These are phyloP conservation scores for Leccinum ochraceum DNA, from an alignment of 768 basidiomycete genomes.

Conservation along the genomic window DNA sequence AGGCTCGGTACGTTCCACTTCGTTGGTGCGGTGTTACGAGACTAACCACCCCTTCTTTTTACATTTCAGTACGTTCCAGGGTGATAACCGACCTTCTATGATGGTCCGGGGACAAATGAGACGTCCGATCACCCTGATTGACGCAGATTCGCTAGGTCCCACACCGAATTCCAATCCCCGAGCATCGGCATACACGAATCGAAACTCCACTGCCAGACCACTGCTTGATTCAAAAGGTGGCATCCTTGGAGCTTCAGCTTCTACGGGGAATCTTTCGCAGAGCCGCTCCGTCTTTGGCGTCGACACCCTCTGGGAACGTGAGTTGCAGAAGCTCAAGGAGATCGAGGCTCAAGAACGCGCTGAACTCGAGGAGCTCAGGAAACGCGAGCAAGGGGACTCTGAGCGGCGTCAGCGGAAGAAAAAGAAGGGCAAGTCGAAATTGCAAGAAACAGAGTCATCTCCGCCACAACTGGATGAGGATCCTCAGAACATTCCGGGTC, in stretches of 20 bases:
- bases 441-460: slow-evolving; percentile 42
- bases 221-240: slow-evolving; percentile 61
- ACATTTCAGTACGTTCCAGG: slow-evolving; percentile 71
- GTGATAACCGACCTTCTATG: slow-evolving; percentile 91
- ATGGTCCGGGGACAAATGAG: slow-evolving; percentile 68
- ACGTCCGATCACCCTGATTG: slow-evolving; percentile 70
- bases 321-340: slow-evolving; percentile 75
- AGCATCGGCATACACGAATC: slow-evolving; percentile 43
- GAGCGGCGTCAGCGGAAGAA: slow-evolving; percentile 38
- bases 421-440: slow-evolving; percentile 47
- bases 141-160: slow-evolving; percentile 58
- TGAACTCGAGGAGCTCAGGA: slow-evolving; percentile 54
- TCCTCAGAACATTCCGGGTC: slow-evolving; percentile 29
- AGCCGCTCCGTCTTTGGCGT: slow-evolving; percentile 89
- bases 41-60: slow-evolving; percentile 8
- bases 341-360: slow-evolving; percentile 70
- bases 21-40: not conserved
- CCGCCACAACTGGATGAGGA: slow-evolving; percentile 33
- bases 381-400: slow-evolving; percentile 47
- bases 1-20: slow-evolving; percentile 65
- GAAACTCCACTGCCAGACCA: slow-evolving; percentile 62
- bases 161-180: slow-evolving; percentile 50
- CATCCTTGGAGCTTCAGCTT: slow-evolving; percentile 33
- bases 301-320: slow-evolving; percentile 90
- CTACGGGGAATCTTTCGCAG: slow-evolving; percentile 37